Conservation (phyloP, 352 stramenopile species). For the Globisporangium okanoganense region DNA sequence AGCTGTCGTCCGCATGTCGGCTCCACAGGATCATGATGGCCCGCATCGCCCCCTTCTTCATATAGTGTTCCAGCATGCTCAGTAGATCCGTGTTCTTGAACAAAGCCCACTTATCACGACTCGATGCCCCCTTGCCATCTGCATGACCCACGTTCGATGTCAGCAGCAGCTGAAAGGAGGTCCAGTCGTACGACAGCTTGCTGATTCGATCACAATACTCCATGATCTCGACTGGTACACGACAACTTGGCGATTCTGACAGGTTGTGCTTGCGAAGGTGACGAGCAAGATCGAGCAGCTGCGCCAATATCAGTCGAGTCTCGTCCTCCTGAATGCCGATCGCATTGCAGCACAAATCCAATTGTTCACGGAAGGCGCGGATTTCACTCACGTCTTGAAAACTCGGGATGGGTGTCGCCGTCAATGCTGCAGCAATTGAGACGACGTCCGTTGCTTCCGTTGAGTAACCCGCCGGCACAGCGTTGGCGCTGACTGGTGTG, state of each 20-base stretch:
- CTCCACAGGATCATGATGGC: constrained; percentile 50
- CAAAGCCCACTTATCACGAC: constrained; percentile 24
- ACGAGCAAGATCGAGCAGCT: constrained; percentile 6
- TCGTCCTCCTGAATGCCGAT: constrained; percentile 17
- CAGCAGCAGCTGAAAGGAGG: constrained; percentile 61
- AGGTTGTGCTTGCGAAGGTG: constrained; percentile 3
- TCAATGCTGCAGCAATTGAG: constrained; percentile 7
- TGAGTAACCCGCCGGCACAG: not conserved
- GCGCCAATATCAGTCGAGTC: constrained; percentile 10
- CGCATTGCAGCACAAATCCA: constrained; percentile 4
- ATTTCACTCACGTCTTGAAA: not conserved
- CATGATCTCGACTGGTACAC: not conserved
- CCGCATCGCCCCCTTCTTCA: constrained; percentile 50
- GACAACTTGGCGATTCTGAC: not conserved
- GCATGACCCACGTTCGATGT: constrained; percentile 15
- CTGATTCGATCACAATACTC: constrained; percentile 32
- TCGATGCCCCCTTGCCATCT: not conserved
- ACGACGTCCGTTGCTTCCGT: not conserved
- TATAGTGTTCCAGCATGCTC: constrained; percentile 37
- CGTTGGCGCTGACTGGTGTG: not conserved
- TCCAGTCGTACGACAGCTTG: constrained; percentile 53
- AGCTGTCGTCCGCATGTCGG: constrained; percentile 35
- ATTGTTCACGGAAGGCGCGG: not conserved
- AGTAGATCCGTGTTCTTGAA: constrained; percentile 35
- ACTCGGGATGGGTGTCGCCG: not conserved